A percentile compares a stretch with the other conserved stretches of the same genome.
Conservation (phyloP, 768 basidiomycete genomes). For the Suillus fuscotomentosus region DNA sequence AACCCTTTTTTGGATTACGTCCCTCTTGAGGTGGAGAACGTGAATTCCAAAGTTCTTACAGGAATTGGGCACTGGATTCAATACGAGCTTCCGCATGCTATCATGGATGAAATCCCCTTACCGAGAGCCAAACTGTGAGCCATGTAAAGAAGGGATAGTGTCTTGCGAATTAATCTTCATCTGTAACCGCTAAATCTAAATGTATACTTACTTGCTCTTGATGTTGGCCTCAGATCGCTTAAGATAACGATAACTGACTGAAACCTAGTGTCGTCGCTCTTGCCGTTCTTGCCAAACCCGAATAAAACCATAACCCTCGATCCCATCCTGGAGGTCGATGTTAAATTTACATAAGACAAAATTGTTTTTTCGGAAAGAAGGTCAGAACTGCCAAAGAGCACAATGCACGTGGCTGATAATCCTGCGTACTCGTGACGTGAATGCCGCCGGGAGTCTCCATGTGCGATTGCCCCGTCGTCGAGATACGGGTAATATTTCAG, state of each 20-base stretch:
- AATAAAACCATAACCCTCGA: background rate
- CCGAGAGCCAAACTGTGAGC: background rate
- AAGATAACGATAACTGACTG: background rate
- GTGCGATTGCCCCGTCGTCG: background rate
- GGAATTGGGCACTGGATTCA: constrained; percentile 1
- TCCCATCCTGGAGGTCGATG: background rate
- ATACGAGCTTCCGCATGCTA: constrained; percentile 8
- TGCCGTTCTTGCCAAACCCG: background rate
- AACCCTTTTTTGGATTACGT: background rate
- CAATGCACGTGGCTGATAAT: background rate
- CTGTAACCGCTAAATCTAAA: background rate
- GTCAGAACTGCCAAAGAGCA: background rate
- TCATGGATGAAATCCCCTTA: constrained; percentile 3
- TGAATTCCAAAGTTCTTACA: background rate
- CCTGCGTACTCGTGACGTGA: background rate
- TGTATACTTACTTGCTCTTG: background rate
- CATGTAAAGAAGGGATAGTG: background rate
- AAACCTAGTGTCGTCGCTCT: background rate
- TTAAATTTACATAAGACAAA: too few species aligned
- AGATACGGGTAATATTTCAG: background rate
- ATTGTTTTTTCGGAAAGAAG: too few species aligned
- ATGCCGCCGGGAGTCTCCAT: background rate
- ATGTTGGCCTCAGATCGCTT: background rate
- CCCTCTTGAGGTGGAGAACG: background rate
- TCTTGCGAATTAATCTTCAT: background rate